A percentile compares a stretch with the other conserved stretches of the same genome.
Evolutionary conservation across 2,329 filamentous ascomycete species (phyloP).

Genomic region (Fusarium armeniacum): DNA sequence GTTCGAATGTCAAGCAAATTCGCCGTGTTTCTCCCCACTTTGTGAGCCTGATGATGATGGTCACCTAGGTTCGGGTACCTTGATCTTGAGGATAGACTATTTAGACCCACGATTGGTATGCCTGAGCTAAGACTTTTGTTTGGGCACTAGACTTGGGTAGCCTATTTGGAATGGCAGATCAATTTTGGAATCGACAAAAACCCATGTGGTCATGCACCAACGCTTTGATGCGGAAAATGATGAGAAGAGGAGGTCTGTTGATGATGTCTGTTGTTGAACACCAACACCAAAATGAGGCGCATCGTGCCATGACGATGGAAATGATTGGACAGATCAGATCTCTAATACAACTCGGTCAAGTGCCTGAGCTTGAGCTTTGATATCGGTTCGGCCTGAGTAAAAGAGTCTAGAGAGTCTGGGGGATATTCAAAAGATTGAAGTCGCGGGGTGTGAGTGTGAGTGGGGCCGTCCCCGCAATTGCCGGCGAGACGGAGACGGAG

Average conservation of each 20-base stretch:
- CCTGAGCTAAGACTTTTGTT: neutral
- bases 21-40: neutral
- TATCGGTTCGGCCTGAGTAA: neutral
- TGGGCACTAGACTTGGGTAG: neutral
- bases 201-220: neutral
- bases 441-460: slow-evolving; percentile 20
- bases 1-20: neutral
- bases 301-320: slow-evolving; percentile 3
- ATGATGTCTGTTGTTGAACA: slow-evolving; percentile 3
- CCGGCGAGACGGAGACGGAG: slow-evolving; percentile 48
- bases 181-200: neutral
- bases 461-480: slow-evolving; percentile 41
- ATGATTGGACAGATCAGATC: slow-evolving; percentile 7
- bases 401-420: slow-evolving; percentile 18
- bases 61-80: neutral
- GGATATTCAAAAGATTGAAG: slow-evolving; percentile 1
- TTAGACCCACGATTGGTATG: neutral
- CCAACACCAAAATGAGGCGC: slow-evolving; percentile 6
- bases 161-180: slow-evolving; percentile 3
- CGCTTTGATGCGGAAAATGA: slow-evolving; percentile 6
- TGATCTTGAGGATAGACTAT: neutral
- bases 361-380: slow-evolving; percentile 2
- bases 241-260: slow-evolving; percentile 4
- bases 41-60: neutral
- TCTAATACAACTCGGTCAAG: slow-evolving; percentile 1